These are phyloP conservation scores for Penicillium subrubescens DNA, from an alignment of 495 filamentous ascomycete genomes.

Conservation along the genomic window DNA sequence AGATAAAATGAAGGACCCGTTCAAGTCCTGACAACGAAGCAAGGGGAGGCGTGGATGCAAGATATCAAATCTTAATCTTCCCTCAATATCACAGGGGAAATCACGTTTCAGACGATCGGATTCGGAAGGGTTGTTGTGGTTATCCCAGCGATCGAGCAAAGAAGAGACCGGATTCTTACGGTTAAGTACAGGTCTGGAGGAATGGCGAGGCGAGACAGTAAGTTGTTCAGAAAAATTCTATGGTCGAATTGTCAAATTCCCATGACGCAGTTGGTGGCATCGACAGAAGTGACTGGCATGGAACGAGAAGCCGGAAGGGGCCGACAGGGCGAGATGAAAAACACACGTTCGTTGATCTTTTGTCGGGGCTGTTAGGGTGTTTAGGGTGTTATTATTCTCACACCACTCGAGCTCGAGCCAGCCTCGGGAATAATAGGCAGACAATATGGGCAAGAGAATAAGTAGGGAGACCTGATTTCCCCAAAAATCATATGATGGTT, in stretches of 20 bases:
- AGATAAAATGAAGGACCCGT: not conserved
- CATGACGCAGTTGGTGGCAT: constrained; percentile 21
- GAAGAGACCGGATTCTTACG: not conserved
- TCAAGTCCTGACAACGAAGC: not conserved
- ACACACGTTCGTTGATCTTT: not conserved
- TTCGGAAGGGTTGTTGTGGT: not conserved
- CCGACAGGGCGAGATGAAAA: not conserved
- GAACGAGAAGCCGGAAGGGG: constrained; percentile 1
- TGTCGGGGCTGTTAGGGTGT: not conserved
- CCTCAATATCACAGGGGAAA: not conserved
- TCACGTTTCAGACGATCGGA: constrained; percentile 11
- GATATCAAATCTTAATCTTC: not conserved
- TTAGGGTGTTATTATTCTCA: not conserved
- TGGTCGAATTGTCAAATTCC: constrained; percentile 17
- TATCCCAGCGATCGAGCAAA: not conserved
- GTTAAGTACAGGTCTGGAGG: not conserved
- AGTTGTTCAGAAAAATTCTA: not conserved
- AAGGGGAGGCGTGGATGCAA: not conserved
- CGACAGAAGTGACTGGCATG: constrained; percentile 11
- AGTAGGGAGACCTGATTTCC: not conserved
- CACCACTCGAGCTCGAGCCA: not conserved
- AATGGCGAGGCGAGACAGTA: not conserved
- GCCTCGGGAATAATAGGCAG: not conserved
- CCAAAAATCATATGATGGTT: not conserved
- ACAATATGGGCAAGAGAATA: not conserved